A percentile compares a stretch with the other conserved stretches of the same genome.
These are phyloP conservation scores for Cladosporium halotolerans DNA, from an alignment of 2,329 filamentous ascomycete genomes.

Conservation along the genomic window DNA sequence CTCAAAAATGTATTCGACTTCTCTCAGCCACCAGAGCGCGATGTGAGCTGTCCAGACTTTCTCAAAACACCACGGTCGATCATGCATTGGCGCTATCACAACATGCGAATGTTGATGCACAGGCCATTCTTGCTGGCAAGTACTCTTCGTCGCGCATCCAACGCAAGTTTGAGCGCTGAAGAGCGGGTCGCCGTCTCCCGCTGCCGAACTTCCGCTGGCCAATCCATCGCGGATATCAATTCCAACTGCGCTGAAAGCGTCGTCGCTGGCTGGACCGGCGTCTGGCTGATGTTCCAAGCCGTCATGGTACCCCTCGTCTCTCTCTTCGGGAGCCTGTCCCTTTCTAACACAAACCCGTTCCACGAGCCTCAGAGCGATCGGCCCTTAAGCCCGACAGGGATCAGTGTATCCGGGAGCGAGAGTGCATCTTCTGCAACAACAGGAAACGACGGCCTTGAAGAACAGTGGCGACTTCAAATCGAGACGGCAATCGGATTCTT, in stretches of 20 bases:
- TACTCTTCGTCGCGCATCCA: slow-evolving; percentile 50
- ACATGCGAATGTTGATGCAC: slow-evolving; percentile 69
- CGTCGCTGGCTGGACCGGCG: slow-evolving; percentile 74
- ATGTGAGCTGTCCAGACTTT: slow-evolving; percentile 54
- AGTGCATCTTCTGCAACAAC: slow-evolving; percentile 22
- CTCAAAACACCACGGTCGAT: slow-evolving; percentile 64
- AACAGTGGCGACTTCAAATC: slow-evolving; percentile 37
- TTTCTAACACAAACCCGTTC: slow-evolving; percentile 6
- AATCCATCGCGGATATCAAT: slow-evolving; percentile 67
- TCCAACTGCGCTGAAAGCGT: slow-evolving; percentile 65
- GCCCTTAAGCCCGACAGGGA: slow-evolving; percentile 17
- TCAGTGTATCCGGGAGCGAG: slow-evolving; percentile 26
- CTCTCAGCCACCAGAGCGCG: slow-evolving; percentile 55
- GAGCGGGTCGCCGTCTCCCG: slow-evolving; percentile 63
- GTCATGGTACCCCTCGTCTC: slow-evolving; percentile 72
- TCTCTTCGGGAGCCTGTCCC: slow-evolving; percentile 46
- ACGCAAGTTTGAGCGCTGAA: slow-evolving; percentile 50
- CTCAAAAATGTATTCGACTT: slow-evolving; percentile 40
- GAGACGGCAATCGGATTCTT: slow-evolving; percentile 39
- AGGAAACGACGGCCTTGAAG: slow-evolving; percentile 27
- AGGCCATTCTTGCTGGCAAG: slow-evolving; percentile 62
- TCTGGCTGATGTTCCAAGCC: slow-evolving; percentile 76
- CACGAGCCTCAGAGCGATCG: slow-evolving; percentile 15
- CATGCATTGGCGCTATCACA: slow-evolving; percentile 79
- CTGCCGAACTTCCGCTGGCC: slow-evolving; percentile 62